Percentiles rank a stretch among this genome's conserved stretches.
Conservation (phyloP, 352 stramenopile species). For the Elongisporangium prolatum region DNA sequence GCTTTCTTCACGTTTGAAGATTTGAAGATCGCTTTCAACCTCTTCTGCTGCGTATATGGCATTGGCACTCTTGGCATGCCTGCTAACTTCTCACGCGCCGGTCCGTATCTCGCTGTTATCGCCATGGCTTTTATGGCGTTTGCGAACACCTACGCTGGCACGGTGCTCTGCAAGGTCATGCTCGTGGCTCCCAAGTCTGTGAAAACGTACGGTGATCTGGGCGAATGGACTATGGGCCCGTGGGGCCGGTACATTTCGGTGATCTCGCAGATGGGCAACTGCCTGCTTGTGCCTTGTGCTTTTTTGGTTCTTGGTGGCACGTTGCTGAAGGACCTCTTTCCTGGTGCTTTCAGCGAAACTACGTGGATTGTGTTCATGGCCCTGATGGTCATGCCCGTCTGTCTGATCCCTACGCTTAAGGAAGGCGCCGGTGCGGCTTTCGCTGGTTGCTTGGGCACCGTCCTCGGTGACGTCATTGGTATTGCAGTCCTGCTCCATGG, state of each 20-base stretch:
- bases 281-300: slow-evolving; percentile 29
- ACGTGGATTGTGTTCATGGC: slow-evolving; percentile 50
- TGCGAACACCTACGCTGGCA: slow-evolving; percentile 42
- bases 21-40: slow-evolving; percentile 33
- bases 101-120: slow-evolving; percentile 27
- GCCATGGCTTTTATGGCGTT: slow-evolving; percentile 48
- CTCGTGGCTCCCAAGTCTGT: slow-evolving; percentile 35
- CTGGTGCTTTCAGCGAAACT: slow-evolving; percentile 26
- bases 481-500: slow-evolving; percentile 27
- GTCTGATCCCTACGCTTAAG: slow-evolving; percentile 40
- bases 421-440: slow-evolving; percentile 29
- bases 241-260: slow-evolving; percentile 29
- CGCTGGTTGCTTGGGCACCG: slow-evolving; percentile 33
- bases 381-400: slow-evolving; percentile 23
- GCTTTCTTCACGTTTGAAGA: slow-evolving; percentile 37
- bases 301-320: slow-evolving; percentile 48
- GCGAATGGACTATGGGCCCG: slow-evolving; percentile 35
- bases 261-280: slow-evolving; percentile 35
- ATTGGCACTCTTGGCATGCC: slow-evolving; percentile 59
- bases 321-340: slow-evolving; percentile 38
- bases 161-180: slow-evolving; percentile 41
- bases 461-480: slow-evolving; percentile 36
- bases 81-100: slow-evolving; percentile 45
- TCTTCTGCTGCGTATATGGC: slow-evolving; percentile 52
- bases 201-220: slow-evolving; percentile 45